Conservation (phyloP, 2,329 filamentous ascomycete species). For the Bimuria novae-zelandiae region DNA sequence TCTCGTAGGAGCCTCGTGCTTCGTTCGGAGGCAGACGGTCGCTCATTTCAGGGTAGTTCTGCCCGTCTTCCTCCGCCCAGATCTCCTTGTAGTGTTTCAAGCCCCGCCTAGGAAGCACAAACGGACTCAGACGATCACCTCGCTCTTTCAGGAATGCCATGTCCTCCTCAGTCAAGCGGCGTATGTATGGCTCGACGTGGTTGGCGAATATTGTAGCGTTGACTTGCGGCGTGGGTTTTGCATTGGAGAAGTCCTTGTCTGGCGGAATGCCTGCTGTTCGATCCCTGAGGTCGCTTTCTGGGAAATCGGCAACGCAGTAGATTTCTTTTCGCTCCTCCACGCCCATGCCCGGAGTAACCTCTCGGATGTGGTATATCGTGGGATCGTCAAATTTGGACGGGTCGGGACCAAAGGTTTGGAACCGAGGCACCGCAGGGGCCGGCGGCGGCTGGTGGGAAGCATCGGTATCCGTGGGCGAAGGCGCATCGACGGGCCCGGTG, state of each 20-base stretch:
- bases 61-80: constrained; percentile 93
- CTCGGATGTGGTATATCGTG: constrained; percentile 89
- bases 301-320: constrained; percentile 84
- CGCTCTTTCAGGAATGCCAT: constrained; percentile 89
- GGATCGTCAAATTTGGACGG: constrained; percentile 90
- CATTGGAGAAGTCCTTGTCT: constrained; percentile 92
- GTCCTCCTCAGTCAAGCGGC: constrained; percentile 89
- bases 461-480: constrained; percentile 62
- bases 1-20: constrained; percentile 81
- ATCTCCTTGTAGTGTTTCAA: constrained; percentile 85
- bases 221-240: constrained; percentile 92
- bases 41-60: constrained; percentile 72
- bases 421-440: constrained; percentile 67
- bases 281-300: constrained; percentile 77
- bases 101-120: constrained; percentile 82
- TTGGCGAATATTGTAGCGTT: constrained; percentile 91
- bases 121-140: constrained; percentile 79
- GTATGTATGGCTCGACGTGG: constrained; percentile 89
- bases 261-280: constrained; percentile 87
- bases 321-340: constrained; percentile 87
- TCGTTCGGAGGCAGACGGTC: constrained; percentile 76
- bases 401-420: constrained; percentile 89
- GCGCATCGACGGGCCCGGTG: constrained; percentile 66
- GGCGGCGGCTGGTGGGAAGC: constrained; percentile 64
- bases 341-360: constrained; percentile 73